Evolutionary conservation across 306 rosid species (phyloP), one percentile per base, ranked within the genome.

Genomic region (Begonia fuchsioides): DNA sequence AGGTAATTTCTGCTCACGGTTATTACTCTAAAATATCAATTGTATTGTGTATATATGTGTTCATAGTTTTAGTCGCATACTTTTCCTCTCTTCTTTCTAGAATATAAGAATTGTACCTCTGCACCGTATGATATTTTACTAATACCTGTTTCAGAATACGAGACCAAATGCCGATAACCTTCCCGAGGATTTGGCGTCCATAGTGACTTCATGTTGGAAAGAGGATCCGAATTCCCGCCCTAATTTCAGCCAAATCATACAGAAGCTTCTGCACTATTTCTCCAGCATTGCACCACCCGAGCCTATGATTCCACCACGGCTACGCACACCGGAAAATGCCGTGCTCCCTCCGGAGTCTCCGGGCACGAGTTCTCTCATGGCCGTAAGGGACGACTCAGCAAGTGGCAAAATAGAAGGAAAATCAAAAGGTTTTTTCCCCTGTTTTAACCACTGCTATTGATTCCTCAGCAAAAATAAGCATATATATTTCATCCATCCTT

Each of bases 271-370:
- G 58, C 78, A 58, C 48, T 87, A 78, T 72, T 81, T 87, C 41
- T 76, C 76, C 1, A 65, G 72, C 13, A 72, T 76, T 58, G 70
- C 82, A 8, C 77, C 78, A 0, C 61, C 63, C 2, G 70, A 69
- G 64, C 77, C 85, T 0, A 39, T 75, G 11, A 45, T 68, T 64
- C 81, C 79, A 7, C 58, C 52, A 32, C 76, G 71, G 46, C 78
- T 78, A 14, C 58, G 46, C 52, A 61, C 66, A 10, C 76, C 96
- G 1, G 87, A 78, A 55, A 87, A 87, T 47, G 66, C 74, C 14
- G 83, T 87, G 15, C 58, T 87, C 52, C 82, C 96, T 13, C 96
- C 96, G 0, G 96, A 80, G 51, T 87, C 96, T 17, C 96, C 96
- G 0, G 94, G 96, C 12, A 87, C 96, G 39, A 83, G 94, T 68